Base-by-base conservation (phyloP, 805 yeast genomes). In the Candida insectorum region DNA sequence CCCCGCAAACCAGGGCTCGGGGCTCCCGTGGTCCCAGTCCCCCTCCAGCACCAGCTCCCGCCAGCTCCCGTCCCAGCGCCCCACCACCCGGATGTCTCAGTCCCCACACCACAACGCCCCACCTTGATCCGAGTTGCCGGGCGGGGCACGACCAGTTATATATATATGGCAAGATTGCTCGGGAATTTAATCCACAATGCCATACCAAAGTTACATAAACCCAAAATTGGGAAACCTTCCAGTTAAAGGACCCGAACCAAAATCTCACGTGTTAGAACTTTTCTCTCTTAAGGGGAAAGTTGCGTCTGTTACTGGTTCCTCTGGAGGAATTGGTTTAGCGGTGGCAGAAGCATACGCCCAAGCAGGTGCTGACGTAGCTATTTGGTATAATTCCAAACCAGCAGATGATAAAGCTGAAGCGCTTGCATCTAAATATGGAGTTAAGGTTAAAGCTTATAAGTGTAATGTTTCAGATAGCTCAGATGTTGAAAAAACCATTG, bases 251-350 rank as follows among this genome's bases (percentile, higher is more conserved):
- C 88, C 88, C 30, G 54, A 60, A 40, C 58, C 77, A 24, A 60
- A 77, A 18, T 57, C 62, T 33, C 59, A 69, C 51, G 78, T 81
- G 22, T 60, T 81, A 42, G 89, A 82, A 41, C 65, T 83, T 44
- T 85, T 86, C 59, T 79, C 86, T 3, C 70, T 86, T 40, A 81
- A 80, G 60, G 94, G 93, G 17, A 85, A 84, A 59, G 81, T 80
- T 10, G 93, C 94, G 17, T 77, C 85, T 4, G 75, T 86, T 38
- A 83, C 94, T n/a, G 95, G 95, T 28, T 84, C 86, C 9, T 79
- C 89, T 12, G 70, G 82, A 28, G 95, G 95, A 21, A 85, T 86
- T 44, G 95, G 95, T 11, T 74, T 58, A 47, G 85, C 85, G 4
- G 83, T 84, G 22, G 94, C 94, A 27, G 84, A 78, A 56, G 89